Conservation (phyloP, 2,329 filamentous ascomycete species). For the Apiospora aurea region DNA sequence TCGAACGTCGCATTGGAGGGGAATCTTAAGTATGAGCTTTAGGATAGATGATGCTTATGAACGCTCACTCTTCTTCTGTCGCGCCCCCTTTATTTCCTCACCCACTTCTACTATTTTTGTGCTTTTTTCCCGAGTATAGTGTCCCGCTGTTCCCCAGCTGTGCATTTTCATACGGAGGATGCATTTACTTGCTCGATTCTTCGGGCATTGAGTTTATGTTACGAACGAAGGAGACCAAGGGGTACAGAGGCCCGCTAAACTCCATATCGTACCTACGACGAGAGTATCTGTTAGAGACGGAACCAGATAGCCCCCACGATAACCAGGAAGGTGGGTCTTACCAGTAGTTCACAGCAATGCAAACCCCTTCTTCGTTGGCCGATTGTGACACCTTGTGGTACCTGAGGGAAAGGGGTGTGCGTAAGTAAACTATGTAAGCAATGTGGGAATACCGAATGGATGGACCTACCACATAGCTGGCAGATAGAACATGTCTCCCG, state of each 20-base stretch:
- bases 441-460: not conserved
- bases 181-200: not conserved
- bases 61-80: not conserved
- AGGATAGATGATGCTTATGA: constrained; percentile 21
- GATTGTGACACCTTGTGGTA: constrained; percentile 84
- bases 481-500: constrained; percentile 83
- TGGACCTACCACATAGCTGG: constrained; percentile 75
- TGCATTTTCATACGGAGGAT: not conserved
- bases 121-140: not conserved
- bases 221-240: constrained; percentile 63
- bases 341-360: constrained; percentile 85
- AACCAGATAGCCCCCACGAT: not conserved
- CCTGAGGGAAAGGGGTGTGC: constrained; percentile 42
- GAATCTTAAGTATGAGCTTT: not conserved
- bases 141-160: not conserved
- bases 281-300: constrained; percentile 13
- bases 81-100: too few species aligned
- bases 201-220: constrained; percentile 36
- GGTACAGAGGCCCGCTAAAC: constrained; percentile 73
- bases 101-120: not conserved
- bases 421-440: not conserved
- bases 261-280: constrained; percentile 77
- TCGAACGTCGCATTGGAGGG: not conserved
- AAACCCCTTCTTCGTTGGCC: constrained; percentile 72
- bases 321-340: constrained; percentile 42